A percentile compares a stretch with the other conserved stretches of the same genome.
These are phyloP conservation scores for Tausonia pullulans DNA, from an alignment of 1,284 basidiomycete genomes.

Conservation along the genomic window DNA sequence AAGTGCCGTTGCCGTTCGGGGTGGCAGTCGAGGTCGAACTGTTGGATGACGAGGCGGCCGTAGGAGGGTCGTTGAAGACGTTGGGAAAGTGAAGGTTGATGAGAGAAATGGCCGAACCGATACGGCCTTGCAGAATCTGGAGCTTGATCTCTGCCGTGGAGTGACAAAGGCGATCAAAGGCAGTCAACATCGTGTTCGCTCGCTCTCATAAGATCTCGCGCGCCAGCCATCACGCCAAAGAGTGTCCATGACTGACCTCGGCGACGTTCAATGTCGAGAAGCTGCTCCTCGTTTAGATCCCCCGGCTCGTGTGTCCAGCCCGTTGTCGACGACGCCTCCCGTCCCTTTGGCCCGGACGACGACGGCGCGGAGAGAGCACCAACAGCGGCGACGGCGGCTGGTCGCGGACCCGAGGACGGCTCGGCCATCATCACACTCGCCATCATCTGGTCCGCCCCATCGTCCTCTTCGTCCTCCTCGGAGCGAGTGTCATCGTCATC, in stretches of 20 bases:
- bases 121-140: constrained; percentile 12
- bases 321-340: no score
- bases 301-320: no score
- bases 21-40: not conserved
- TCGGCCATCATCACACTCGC: not conserved
- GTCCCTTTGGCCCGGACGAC: no score
- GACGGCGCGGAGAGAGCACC: no score
- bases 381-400: no score
- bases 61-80: not conserved
- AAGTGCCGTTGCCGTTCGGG: not conserved
- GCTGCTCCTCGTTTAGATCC: not conserved
- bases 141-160: constrained; percentile 2
- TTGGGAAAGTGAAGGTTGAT: constrained; percentile 13
- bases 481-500: not conserved
- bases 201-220: no score
- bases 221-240: no score
- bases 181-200: no score
- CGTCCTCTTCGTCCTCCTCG: no score
- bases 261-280: constrained; percentile 5
- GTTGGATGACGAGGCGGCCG: not conserved
- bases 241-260: not conserved
- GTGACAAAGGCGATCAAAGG: no score
- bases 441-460: not conserved
- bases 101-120: constrained; percentile 2
- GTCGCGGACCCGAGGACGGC: not conserved